phyloP scores from a whole-genome alignment of 1,284 basidiomycete genomes.

The Marasmius fiardii region DNA sequence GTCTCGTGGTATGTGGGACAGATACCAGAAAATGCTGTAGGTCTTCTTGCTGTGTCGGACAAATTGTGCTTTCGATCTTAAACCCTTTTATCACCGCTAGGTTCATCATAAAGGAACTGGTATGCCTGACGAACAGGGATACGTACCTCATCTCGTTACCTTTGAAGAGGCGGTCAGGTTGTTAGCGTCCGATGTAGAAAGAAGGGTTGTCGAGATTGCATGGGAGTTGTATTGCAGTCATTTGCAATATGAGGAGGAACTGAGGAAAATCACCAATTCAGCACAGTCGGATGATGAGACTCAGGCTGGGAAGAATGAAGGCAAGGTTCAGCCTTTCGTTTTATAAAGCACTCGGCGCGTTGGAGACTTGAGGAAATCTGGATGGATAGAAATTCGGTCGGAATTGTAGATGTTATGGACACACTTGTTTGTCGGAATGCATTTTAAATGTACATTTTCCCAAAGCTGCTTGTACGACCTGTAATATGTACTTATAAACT shows the following conservation, averaged over 20 bases:
- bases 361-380: too few relatives aligned
- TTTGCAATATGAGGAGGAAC: background rate
- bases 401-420: too few relatives aligned
- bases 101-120: conserved; percentile 44
- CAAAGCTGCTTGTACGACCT: too few relatives aligned
- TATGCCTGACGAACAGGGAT: conserved; percentile 54
- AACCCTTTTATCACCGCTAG: conserved; percentile 24
- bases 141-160: conserved; percentile 30
- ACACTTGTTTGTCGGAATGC: too few relatives aligned
- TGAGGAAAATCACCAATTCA: background rate
- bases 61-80: background rate
- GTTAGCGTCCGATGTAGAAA: conserved; percentile 21
- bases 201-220: conserved; percentile 26
- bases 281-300: background rate
- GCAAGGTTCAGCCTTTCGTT: background rate
- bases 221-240: background rate
- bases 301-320: background rate
- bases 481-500: too few relatives aligned
- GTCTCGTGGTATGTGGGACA: conserved; percentile 51
- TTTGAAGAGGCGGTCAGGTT: conserved; percentile 26
- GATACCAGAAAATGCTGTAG: conserved; percentile 49
- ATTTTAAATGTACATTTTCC: too few relatives aligned
- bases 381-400: too few relatives aligned
- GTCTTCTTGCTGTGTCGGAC: conserved; percentile 19
- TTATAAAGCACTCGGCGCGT: too few relatives aligned